Base-by-base conservation (phyloP, 2,329 filamentous ascomycete genomes). In the Myriosclerotinia scirpicola region DNA sequence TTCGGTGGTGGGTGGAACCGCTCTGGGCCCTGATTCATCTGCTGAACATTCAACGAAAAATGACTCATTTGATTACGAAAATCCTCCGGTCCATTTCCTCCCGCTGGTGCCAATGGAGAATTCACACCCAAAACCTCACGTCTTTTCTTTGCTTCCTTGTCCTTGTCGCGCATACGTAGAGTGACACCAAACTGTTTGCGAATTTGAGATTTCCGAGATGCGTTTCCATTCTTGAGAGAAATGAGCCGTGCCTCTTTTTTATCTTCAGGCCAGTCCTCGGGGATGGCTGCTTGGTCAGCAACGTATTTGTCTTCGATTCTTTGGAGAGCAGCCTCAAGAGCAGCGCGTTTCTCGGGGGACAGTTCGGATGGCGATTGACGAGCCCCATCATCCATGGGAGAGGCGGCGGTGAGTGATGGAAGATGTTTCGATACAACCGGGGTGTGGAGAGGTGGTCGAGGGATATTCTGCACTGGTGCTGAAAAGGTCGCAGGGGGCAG, bases 181-280 rank as follows among this genome's bases (percentile, higher is more conserved):
- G 67, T 74, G 4, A 76, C 74, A 38, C 72, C 72, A 66, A 71
- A 71, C 2, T 63, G 58, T 64, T 70, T 72, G 6, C 74, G 69
- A 40, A 75, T 74, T 22, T 73, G 71, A 46, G 69, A 71, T 59
- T 75, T 74, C 36, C 68, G 71, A 3, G 74, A 73, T 11, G 73
- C 70, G 48, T 70, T 70, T 11, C 68, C 71, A 66, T 75, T 75
- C 15, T 72, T 75, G 5, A 71, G 54, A 11, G 73, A 75, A 14
- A 48, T 65, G 5, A 69, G 36, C 14, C 68, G 65, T 15, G 54
- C 26, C 5, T 64, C 67, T 36, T 66, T 64, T 36, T 71, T 69
- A 5, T 52, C 67, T 11, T 58, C 52, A 0, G 66, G 38, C 15
- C 67, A 50, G n/a, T 64, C 52, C 1, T 34, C n/a, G 0, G 68